These are phyloP conservation scores for Fistulina hepatica DNA, from an alignment of 1,284 basidiomycete species.

Conservation along the genomic window DNA sequence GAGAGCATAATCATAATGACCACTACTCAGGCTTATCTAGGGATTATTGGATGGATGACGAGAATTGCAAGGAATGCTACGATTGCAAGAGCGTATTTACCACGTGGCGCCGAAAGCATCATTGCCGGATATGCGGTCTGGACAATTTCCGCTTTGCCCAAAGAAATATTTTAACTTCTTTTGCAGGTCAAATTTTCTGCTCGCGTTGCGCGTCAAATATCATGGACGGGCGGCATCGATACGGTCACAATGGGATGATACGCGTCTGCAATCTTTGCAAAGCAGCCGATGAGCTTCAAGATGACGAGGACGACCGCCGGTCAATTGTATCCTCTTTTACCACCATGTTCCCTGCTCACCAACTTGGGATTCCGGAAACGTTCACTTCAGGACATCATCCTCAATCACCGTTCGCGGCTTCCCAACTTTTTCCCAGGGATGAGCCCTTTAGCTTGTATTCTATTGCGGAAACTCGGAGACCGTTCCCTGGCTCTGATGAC, in stretches of 20 bases:
- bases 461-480: conserved; percentile 59
- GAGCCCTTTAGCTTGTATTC: conserved; percentile 72
- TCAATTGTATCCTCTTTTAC: conserved; percentile 60
- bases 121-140: conserved; percentile 86
- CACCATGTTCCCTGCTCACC: conserved; percentile 54
- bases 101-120: conserved; percentile 88
- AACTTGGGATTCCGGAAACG: conserved; percentile 40
- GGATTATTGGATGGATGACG: conserved; percentile 98
- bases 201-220: conserved; percentile 95
- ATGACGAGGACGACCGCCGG: conserved; percentile 74
- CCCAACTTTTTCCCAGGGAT: conserved; percentile 70
- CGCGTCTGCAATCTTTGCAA: conserved; percentile 95
- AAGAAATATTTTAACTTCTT: conserved; percentile 11
- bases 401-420: conserved; percentile 82
- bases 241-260: conserved; percentile 86
- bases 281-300: conserved; percentile 72
- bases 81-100: conserved; percentile 89
- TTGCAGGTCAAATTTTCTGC: conserved; percentile 79
- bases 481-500: conserved; percentile 42
- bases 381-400: conserved; percentile 49
- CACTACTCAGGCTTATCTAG: conserved; percentile 52
- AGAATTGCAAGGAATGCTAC: conserved; percentile 91
- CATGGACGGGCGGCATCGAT: conserved; percentile 80
- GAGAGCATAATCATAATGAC: background rate
- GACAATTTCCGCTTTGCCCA: background rate